These are phyloP conservation scores for Annulohypoxylon nitens DNA, from an alignment of 495 filamentous ascomycete species.

Conservation along the genomic window DNA sequence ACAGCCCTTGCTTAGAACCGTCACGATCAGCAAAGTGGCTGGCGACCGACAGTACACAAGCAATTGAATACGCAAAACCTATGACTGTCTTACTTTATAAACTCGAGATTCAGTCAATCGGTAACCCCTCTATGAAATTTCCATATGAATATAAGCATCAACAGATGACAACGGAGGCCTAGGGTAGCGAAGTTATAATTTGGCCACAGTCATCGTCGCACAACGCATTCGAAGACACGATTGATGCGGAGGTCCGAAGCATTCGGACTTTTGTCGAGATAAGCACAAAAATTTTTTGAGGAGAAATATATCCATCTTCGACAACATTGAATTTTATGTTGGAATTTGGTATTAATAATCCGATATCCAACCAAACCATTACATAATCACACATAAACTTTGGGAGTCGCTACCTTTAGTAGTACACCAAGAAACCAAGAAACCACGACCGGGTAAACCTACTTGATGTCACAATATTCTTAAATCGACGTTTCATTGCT, in stretches of 20 bases:
- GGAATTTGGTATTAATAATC: neutral
- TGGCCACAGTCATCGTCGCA: neutral
- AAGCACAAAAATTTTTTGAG: neutral
- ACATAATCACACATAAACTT: neutral
- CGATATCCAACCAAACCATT: neutral
- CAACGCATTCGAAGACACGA: neutral
- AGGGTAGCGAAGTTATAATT: neutral
- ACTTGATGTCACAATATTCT: conserved; percentile 7
- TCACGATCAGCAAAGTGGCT: neutral
- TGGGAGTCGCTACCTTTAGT: neutral
- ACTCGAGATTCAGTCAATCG: neutral
- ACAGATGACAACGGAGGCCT: neutral
- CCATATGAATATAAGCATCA: neutral
- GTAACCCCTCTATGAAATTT: neutral
- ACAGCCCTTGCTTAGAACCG: neutral
- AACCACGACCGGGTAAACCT: neutral
- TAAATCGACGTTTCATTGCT: neutral
- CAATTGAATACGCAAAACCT: neutral
- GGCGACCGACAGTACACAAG: neutral
- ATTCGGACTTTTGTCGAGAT: neutral
- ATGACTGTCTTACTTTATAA: neutral
- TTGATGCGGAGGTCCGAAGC: neutral
- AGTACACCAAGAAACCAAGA: neutral
- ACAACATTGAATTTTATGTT: neutral
- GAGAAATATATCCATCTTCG: neutral